Base-by-base conservation (phyloP, 257 asterid species). In the Rubia yunnanensis region DNA sequence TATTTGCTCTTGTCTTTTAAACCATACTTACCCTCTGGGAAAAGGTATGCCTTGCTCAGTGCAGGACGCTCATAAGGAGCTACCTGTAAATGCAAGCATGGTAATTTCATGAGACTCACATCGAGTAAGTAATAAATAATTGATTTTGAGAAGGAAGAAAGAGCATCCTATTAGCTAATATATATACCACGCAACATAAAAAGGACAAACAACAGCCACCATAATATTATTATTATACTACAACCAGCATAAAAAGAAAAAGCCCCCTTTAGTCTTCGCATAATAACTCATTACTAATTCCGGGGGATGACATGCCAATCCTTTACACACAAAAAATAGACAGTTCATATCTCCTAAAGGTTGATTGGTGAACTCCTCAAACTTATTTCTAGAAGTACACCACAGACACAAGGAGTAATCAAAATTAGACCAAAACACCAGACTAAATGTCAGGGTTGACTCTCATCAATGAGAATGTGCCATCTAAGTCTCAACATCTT, bases 61-160 rank as follows among this genome's bases (percentile, higher is more conserved):
- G 98, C 97, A 32, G 98, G 98, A 32, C 98, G 97, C 82, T 92
- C 98, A 80, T 89, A 92, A 41, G 99, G 97, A 81, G 99, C 99
- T 72, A 92, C 98, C 98, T 92, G 83, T 69, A 81, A 66, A 31
- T 20, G 64, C 26, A 68, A 39, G 46, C 28, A 7, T 2, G n/a
- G 48, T 38, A 62, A 10, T 39, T 63, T 65, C 50, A 49, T 54
- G n/a, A 28, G 60, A 30, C 62, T n/a, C n/a, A 59, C 41, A 64
- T 60, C 63, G 44, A 35, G 17, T 7, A 39, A 17, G 20, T 39
- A 44, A 8, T 41, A 56, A 64, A 18, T 39, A 35, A 36, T 7
- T n/a, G 23, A 20, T 55, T 30, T 28, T 27, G 36, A 13, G 1
- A 23, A 50, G 4, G 20, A 27, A 13, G 53, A 9, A 70, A 44